These are phyloP conservation scores for Rugosomyces carneus DNA, from an alignment of 1,284 basidiomycete species.

Conservation along the genomic window DNA sequence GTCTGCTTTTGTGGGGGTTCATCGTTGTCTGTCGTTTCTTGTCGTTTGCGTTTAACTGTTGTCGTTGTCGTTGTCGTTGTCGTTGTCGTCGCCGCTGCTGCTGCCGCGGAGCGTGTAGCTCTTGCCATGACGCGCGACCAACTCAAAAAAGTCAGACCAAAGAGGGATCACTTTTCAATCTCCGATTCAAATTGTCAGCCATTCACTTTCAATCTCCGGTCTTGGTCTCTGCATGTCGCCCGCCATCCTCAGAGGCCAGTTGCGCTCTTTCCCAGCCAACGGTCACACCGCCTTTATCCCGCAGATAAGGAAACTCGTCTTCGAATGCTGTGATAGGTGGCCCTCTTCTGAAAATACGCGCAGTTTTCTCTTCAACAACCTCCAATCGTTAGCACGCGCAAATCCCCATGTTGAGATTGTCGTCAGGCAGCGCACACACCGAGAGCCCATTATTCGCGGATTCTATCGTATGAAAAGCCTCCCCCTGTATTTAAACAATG, in stretches of 20 bases:
- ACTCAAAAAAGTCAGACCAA: constrained; percentile 4
- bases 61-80: constrained; percentile 17
- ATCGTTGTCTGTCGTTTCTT: constrained; percentile 35
- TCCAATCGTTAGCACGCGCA: constrained; percentile 55
- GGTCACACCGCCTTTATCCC: constrained; percentile 68
- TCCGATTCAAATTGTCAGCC: background rate
- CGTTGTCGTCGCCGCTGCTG: constrained; percentile 35
- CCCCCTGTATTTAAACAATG: constrained; percentile 3
- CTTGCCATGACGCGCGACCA: constrained; percentile 51
- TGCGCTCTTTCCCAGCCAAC: constrained; percentile 60
- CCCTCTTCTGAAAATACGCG: constrained; percentile 68
- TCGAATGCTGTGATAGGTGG: constrained; percentile 81
- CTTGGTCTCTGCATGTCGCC: constrained; percentile 13
- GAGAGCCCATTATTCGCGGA: constrained; percentile 70
- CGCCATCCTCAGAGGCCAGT: constrained; percentile 45
- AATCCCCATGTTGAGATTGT: constrained; percentile 81
- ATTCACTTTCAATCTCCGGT: constrained; percentile 18
- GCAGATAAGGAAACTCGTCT: constrained; percentile 73
- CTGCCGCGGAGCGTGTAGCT: constrained; percentile 52
- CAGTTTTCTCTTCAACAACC: constrained; percentile 56
- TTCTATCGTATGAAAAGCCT: constrained; percentile 71
- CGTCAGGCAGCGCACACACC: constrained; percentile 64
- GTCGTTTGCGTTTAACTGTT: constrained; percentile 64
- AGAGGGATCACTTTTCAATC: constrained; percentile 1
- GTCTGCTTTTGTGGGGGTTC: constrained; percentile 33